Evolutionary conservation across 1,139 yeast species (phyloP), one percentile per base, ranked within the genome.

Genomic region (Protomyces macrosporus): DNA sequence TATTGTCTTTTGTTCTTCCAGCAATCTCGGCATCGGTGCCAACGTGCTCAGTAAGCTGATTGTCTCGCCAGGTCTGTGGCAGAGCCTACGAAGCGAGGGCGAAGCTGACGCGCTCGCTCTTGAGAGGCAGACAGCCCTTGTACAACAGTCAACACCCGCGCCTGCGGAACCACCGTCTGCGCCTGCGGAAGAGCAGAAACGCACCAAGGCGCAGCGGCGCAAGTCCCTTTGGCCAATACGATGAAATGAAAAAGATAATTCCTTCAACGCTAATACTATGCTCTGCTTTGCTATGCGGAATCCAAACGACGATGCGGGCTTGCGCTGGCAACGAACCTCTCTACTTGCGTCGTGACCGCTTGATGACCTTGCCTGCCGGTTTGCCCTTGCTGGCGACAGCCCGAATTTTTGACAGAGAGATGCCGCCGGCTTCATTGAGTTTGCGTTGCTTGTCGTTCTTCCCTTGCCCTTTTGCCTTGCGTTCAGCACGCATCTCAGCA

Each of bases 401-500:
- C 5, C 56, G 55, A 10, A 55, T 45, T 3, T 33, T 33, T 14
- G 53, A 32, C 3, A 55, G 56, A 6, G 52, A 55, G 9, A 33
- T 34, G 4, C 45, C 52, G 14, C 39, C 52, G 14, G 53, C 56
- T 5, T 48, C 53, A 34, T 52, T 63, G 55, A 42, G 9, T 16
- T 16, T 42, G 48, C 48, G 48, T 30, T 14, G 36, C 23, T 65
- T 42, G 7, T 39, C 51, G 48, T 63, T 63, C 51, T 52, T 55
- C 40, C 52, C 56, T 37, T 45, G 55, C 9, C 56, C 55, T 33
- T 64, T 60, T 35, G 57, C 53, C 40, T 65, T 65, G 45, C 65
- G 52, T 79, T 73, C 81, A 80, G 74, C 55, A 14, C 61, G 42
- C 34, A 45, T 12, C 30, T 57, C 59, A 9, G 42, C 63, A 6